These are phyloP conservation scores for Capronia epimyces DNA, from an alignment of 2,329 filamentous ascomycete genomes.

Conservation along the genomic window DNA sequence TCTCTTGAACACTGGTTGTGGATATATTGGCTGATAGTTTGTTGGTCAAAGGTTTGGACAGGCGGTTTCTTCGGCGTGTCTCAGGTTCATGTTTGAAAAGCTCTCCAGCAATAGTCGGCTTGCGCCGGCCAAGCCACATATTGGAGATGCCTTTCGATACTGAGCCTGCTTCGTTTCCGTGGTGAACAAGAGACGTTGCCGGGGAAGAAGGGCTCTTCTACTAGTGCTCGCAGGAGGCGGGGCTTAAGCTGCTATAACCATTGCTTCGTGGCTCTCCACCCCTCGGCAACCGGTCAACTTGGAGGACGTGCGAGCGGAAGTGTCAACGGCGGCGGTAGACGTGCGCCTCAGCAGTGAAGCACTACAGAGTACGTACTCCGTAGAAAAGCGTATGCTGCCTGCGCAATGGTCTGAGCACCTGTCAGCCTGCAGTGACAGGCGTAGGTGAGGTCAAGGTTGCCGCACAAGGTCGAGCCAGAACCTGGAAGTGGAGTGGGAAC, in stretches of 20 bases:
- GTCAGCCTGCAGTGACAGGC: background rate
- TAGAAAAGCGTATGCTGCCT: background rate
- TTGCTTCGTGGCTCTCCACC: background rate
- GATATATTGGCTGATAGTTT: slow-evolving; percentile 14
- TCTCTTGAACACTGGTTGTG: slow-evolving; percentile 14
- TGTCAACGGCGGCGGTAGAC: background rate
- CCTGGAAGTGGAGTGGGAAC: background rate
- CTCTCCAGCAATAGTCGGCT: slow-evolving; percentile 13
- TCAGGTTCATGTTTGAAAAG: slow-evolving; percentile 14
- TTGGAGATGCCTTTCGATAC: background rate
- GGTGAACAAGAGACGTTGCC: background rate
- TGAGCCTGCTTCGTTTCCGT: background rate
- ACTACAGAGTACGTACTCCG: background rate
- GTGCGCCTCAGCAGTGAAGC: background rate
- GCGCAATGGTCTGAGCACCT: background rate
- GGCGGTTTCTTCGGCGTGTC: slow-evolving; percentile 23
- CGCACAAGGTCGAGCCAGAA: background rate
- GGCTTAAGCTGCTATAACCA: slow-evolving; percentile 1
- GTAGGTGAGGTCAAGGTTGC: background rate
- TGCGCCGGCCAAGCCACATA: slow-evolving; percentile 21
- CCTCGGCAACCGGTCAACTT: background rate
- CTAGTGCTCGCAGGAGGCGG: background rate
- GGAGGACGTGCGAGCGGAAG: background rate
- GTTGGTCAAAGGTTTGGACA: slow-evolving; percentile 28
- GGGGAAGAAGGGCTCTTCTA: background rate